Evolutionary conservation across 148 eudicot species (phyloP).

Genomic region (Talinum fruticosum): DNA sequence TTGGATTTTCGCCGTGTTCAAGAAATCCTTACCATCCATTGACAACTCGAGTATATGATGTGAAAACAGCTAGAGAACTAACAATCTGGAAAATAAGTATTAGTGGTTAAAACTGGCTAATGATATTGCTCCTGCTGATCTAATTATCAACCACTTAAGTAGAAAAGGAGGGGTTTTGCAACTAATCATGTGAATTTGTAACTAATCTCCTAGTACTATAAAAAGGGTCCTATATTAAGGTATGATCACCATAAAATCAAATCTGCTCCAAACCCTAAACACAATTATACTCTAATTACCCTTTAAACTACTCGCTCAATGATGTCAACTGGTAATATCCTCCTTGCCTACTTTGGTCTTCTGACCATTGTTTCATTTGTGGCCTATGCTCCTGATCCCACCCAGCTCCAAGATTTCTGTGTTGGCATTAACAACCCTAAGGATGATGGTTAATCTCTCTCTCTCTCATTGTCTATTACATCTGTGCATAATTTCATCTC

Average conservation of each 20-base stretch:
- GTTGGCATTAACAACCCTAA: neutral
- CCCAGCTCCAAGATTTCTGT: slow-evolving; percentile 1
- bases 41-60: neutral
- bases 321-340: neutral
- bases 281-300: neutral
- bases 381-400: neutral
- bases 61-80: neutral
- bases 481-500: no score
- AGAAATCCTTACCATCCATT: neutral
- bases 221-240: neutral
- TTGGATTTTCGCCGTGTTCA: neutral
- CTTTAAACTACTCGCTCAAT: neutral
- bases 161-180: neutral
- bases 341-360: neutral
- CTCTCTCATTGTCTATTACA: neutral
- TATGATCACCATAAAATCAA: neutral
- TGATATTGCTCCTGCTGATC: neutral
- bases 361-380: neutral
- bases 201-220: slow-evolving; percentile 3
- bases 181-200: neutral
- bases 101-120: neutral
- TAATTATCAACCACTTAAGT: neutral
- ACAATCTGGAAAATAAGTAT: neutral
- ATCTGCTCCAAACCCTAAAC: neutral
- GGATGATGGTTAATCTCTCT: neutral